These are phyloP conservation scores for Jaapia argillacea DNA, from an alignment of 768 basidiomycete genomes.

Conservation along the genomic window DNA sequence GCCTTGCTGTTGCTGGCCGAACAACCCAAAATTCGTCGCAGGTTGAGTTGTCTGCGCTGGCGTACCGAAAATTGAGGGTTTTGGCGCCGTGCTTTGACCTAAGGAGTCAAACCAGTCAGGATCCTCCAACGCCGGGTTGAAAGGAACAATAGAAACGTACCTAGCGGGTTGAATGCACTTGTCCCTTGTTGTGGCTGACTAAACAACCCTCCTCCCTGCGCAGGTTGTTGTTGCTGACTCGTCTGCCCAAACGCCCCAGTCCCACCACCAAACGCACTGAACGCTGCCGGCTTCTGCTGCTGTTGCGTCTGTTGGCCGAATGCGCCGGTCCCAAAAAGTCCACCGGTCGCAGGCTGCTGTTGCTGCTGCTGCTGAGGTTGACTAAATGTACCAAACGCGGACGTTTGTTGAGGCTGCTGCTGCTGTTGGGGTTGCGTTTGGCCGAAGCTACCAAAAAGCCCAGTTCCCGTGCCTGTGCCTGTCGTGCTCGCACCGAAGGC, in stretches of 20 bases:
- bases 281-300: constrained; percentile 5
- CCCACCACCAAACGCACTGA: constrained; percentile 16
- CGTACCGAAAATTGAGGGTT: constrained; percentile 41
- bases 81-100: constrained; percentile 21
- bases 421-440: constrained; percentile 25
- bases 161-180: constrained; percentile 20
- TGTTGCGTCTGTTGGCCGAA: constrained; percentile 23
- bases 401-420: constrained; percentile 18
- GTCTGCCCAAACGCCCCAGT: constrained; percentile 13
- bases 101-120: neutral
- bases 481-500: constrained; percentile 18
- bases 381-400: constrained; percentile 24
- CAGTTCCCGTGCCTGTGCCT: constrained; percentile 6
- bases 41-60: constrained; percentile 10
- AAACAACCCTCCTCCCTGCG: constrained; percentile 20
- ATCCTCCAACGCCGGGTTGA: neutral
- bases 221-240: constrained; percentile 22
- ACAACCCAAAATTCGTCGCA: constrained; percentile 14
- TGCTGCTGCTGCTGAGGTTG: constrained; percentile 14
- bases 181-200: constrained; percentile 12
- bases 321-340: constrained; percentile 16
- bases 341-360: constrained; percentile 15
- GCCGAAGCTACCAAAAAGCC: constrained; percentile 18
- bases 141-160: constrained; percentile 8
- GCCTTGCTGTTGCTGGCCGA: constrained; percentile 26